Evolutionary conservation across 2,329 filamentous ascomycete genomes (phyloP).

Genomic region (Neofusicoccum ribis): DNA sequence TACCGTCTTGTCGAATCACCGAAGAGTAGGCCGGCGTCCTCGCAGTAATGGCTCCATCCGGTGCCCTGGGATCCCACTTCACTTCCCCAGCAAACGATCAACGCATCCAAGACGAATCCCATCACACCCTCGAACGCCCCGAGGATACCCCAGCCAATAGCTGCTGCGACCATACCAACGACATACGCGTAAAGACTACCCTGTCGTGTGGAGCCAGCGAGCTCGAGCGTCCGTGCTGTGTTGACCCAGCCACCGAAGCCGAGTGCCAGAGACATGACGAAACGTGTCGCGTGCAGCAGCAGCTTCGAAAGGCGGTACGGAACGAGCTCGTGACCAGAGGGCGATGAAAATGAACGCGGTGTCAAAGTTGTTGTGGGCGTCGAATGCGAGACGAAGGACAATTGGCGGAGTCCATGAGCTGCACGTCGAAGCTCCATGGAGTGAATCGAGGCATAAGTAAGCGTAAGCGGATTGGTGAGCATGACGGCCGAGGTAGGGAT

Average conservation of each 20-base stretch:
- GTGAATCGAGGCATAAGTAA: constrained; percentile 93
- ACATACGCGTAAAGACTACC: constrained; percentile 95
- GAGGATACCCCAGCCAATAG: constrained; percentile 92
- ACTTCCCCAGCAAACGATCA: constrained; percentile 91
- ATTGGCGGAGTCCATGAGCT: constrained; percentile 75
- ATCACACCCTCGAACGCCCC: constrained; percentile 88
- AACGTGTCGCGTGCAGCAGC: constrained; percentile 83
- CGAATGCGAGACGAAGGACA: constrained; percentile 74
- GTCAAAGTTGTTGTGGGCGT: constrained; percentile 69
- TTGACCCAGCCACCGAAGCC: constrained; percentile 97
- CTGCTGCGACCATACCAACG: constrained; percentile 86
- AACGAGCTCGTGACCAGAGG: constrained; percentile 59
- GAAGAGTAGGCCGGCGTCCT: constrained; percentile 88
- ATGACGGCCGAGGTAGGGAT: constrained; percentile 83
- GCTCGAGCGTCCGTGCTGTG: constrained; percentile 74
- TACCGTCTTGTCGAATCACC: constrained; percentile 54
- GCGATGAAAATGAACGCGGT: constrained; percentile 40
- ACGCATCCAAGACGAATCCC: constrained; percentile 82
- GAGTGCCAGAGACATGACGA: constrained; percentile 85
- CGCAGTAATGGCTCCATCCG: constrained; percentile 77
- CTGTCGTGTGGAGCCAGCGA: constrained; percentile 55
- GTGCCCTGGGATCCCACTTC: constrained; percentile 59
- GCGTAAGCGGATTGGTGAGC: constrained; percentile 84
- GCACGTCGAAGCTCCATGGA: constrained; percentile 78
- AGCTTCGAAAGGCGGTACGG: constrained; percentile 91